These are phyloP conservation scores for Chytriomyces hyalinus DNA, from an alignment of 192 early-diverging fungal species.

Conservation along the genomic window DNA sequence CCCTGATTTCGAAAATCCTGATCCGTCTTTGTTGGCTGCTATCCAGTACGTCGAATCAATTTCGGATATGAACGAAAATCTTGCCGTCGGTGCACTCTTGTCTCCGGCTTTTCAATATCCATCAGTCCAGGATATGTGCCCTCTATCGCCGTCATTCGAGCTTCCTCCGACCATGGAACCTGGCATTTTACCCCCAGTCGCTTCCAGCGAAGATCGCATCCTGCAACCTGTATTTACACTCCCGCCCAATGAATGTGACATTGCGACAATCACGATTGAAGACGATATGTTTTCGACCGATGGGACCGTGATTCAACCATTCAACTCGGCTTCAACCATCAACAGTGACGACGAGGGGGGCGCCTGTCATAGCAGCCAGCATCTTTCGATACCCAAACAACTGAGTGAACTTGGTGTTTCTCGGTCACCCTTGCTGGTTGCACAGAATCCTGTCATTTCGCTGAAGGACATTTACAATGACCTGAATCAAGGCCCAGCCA, in stretches of 20 bases:
- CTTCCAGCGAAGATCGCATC: background rate
- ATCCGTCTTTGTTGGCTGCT: constrained; percentile 19
- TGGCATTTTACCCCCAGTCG: background rate
- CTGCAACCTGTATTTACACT: background rate
- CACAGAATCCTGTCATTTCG: background rate
- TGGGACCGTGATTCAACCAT: background rate
- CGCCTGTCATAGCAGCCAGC: background rate
- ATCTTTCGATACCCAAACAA: no score
- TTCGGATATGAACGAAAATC: background rate
- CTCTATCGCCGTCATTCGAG: background rate
- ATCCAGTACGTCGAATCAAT: constrained; percentile 24
- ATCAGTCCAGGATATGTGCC: background rate
- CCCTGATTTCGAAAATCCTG: background rate
- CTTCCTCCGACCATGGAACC: background rate
- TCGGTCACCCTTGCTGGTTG: background rate
- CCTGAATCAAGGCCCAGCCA: background rate
- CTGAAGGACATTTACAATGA: constrained; percentile 30
- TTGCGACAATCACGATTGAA: background rate
- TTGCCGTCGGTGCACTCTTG: constrained; percentile 11
- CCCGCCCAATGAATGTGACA: constrained; percentile 11
- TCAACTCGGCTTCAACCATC: background rate
- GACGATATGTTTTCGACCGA: background rate
- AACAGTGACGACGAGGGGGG: background rate
- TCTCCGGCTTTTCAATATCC: constrained; percentile 15
- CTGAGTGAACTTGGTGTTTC: no score